Evolutionary conservation across 2,329 filamentous ascomycete species (phyloP).

Genomic region (Exophiala mesophila): DNA sequence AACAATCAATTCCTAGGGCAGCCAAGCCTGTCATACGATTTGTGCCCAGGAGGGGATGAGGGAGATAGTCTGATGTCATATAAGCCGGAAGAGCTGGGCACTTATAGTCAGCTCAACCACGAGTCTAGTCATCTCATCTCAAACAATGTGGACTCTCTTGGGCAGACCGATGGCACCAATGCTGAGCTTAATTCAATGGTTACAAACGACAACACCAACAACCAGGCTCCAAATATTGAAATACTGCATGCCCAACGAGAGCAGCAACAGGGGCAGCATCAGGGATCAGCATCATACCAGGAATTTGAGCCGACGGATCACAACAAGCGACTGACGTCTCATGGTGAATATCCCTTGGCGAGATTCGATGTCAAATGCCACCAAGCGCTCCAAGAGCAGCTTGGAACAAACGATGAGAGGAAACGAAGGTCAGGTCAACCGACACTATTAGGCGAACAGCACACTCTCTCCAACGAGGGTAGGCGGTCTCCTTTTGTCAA

Average conservation of each 20-base stretch:
- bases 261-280: too few species aligned
- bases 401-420: slow-evolving; percentile 7
- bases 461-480: neutral
- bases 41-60: slow-evolving; percentile 1
- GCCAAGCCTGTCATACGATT: slow-evolving; percentile 6
- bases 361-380: slow-evolving; percentile 23
- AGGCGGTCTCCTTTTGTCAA: neutral
- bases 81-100: neutral
- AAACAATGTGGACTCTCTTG: neutral
- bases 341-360: too few species aligned
- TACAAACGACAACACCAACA: too few species aligned
- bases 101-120: neutral
- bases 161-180: neutral
- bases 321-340: too few species aligned
- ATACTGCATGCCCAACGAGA: too few species aligned
- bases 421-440: neutral
- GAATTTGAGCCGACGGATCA: too few species aligned
- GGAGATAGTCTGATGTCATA: slow-evolving; percentile 3
- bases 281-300: too few species aligned
- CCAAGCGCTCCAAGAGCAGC: slow-evolving; percentile 22
- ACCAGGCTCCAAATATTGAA: too few species aligned
- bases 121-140: neutral
- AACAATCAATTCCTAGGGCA: slow-evolving; percentile 12
- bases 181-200: too few species aligned
- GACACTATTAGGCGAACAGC: neutral